Base-by-base conservation (phyloP, 2,329 filamentous ascomycete species). In the Ascocoryne sarcoides region DNA sequence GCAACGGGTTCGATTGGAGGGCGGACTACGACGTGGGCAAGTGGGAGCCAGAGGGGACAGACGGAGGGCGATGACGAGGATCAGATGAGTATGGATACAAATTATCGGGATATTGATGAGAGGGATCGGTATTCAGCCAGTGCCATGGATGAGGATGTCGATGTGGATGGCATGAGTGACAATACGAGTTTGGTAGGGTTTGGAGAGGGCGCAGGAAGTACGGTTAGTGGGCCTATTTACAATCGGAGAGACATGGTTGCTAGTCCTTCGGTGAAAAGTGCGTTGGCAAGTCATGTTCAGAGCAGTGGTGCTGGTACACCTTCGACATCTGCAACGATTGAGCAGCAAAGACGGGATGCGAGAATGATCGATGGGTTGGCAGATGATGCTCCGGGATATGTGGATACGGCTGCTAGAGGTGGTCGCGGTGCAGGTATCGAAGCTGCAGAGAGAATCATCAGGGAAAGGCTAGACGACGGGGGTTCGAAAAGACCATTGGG, bases 151-250 rank as follows among this genome's bases (percentile, higher is more conserved):
- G 50, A 54, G 23, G 56, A 56, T 37, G 40, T 51, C 37, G 52
- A 56, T 34, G 46, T 37, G 8, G 57, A 60, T 48, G 84, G 83
- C 44, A 82, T 92, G 72, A 90, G 84, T 53, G 88, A 94, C 53
- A 87, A 94, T 38, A 85, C 82, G 2, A 90, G 83, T 47, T 70
- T 95, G 4, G 90, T 95, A 8, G 90, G 84, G 0, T 95, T 95
- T 53, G 90, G 90, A 36, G 89, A 95, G 61, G 90, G 89, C 23
- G 89, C 90, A 8, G 85, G 82, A 51, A 87, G 83, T 60, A 87
- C 87, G 4, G 80, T 89, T 42, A 86, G 80, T 44, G 87, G 87
- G 0, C 85, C 85, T 29, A 83, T 84, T 57, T 73, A 84, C 64
- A 67, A 75, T 62, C 62, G 48, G 68, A 66, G 50, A 64, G 57